phyloP scores from a whole-genome alignment of 192 early-diverging fungal species.

The Mortierella antarctica region DNA sequence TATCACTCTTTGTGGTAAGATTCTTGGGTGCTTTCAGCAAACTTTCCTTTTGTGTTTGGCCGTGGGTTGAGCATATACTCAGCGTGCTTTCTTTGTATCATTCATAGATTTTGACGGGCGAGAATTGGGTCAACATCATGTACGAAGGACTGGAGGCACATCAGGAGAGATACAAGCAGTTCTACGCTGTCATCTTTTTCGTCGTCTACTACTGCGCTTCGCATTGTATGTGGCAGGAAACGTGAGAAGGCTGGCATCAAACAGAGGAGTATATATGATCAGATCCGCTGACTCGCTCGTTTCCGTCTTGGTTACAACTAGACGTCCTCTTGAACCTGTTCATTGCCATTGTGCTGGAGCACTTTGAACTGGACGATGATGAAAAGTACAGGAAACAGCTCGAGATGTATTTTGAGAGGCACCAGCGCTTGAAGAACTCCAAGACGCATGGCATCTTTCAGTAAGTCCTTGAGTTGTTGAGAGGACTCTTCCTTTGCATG shows the following conservation, averaged over 20 bases:
- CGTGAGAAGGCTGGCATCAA: not conserved
- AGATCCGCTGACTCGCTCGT: not conserved
- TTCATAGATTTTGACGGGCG: constrained; percentile 64
- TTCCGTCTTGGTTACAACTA: constrained; percentile 7
- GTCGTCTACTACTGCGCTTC: constrained; percentile 65
- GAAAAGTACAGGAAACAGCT: constrained; percentile 66
- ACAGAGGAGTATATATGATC: not conserved
- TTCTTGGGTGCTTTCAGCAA: not conserved
- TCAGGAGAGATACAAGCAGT: constrained; percentile 36
- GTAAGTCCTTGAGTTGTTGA: constrained; percentile 50
- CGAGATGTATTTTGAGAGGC: constrained; percentile 48
- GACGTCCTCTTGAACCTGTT: constrained; percentile 71
- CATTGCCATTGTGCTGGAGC: constrained; percentile 71
- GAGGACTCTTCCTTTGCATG: constrained; percentile 7
- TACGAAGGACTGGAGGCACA: constrained; percentile 57
- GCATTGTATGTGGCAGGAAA: constrained; percentile 57
- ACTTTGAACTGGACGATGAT: constrained; percentile 70
- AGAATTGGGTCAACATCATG: constrained; percentile 68
- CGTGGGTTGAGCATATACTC: not conserved
- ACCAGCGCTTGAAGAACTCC: constrained; percentile 41
- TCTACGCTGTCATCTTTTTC: constrained; percentile 59
- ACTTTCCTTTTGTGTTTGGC: not conserved
- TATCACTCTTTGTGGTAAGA: constrained; percentile 63
- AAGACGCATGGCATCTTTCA: constrained; percentile 41
- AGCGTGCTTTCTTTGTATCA: not conserved